Evolutionary conservation across 2,329 filamentous ascomycete genomes (phyloP), one percentile per base, ranked within the genome.

Genomic region (Allantophomopsis lycopodina): DNA sequence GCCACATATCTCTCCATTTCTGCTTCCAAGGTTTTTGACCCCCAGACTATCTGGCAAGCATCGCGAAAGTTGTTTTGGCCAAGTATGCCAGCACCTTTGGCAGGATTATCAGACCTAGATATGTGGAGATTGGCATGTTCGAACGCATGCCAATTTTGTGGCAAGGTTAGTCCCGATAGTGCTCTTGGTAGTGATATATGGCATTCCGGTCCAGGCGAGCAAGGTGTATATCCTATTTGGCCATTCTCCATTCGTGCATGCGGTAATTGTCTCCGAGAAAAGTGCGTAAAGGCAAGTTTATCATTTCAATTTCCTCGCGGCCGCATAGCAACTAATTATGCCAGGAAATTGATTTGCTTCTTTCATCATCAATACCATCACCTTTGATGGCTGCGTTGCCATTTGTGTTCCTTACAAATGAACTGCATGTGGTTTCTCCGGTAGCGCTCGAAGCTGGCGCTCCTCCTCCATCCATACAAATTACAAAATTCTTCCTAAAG

Each of bases 101-200:
- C 64, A 39, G 69, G 67, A 42, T 72, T 70, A 53, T 72, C 73
- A 33, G 84, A 91, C 57, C 63, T 83, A 46, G 72, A 79, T 33
- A 88, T 88, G 82, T 86, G 84, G 73, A 73, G 71, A 51, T 62
- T 91, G 38, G 66, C 76, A 30, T 77, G 74, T 56, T 70, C 73
- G 36, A 62, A 54, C 21, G 59, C 54, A 40, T 93, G 85, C 56
- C 77, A 88, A 52, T 74, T 78, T 48, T 91, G 85, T 58, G 62
- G 60, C 40, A 72, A 64, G 56, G 53, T 45, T 44, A 47, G 37
- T 34, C 40, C 51, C 44, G 39, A 42, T 48, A 46, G 35, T 33
- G 46, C 40, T 44, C 52, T 42, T 44, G 53, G 43, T 48, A 57
- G 44, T 53, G 62, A 60, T 52, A 61, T 64, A 37, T 77, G 68